A percentile compares a stretch with the other conserved stretches of the same genome.
Evolutionary conservation across 805 yeast genomes (phyloP).

Genomic region (Hagleromyces aurorensis): DNA sequence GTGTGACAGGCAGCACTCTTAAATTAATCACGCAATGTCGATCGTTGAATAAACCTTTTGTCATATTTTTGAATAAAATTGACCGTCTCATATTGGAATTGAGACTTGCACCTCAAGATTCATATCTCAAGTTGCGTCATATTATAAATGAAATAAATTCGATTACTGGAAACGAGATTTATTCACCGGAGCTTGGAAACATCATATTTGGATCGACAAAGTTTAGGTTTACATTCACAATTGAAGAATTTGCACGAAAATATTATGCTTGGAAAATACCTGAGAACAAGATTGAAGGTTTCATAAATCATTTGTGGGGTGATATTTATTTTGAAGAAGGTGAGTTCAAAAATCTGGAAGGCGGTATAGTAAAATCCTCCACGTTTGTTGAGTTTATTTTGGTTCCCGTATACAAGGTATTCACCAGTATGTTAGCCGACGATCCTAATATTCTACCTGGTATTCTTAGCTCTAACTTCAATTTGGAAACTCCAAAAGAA

Average conservation of each 20-base stretch:
- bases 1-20: conserved; percentile 54
- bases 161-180: conserved; percentile 35
- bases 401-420: conserved; percentile 73
- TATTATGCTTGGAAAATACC: conserved; percentile 37
- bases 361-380: conserved; percentile 25
- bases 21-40: conserved; percentile 46
- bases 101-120: conserved; percentile 63
- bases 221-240: conserved; percentile 55
- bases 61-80: conserved; percentile 73
- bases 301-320: conserved; percentile 70
- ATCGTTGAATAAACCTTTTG: conserved; percentile 47
- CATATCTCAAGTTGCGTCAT: conserved; percentile 58
- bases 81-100: conserved; percentile 82
- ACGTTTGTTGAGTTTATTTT: conserved; percentile 61
- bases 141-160: conserved; percentile 58
- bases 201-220: conserved; percentile 68
- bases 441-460: conserved; percentile 37
- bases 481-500: conserved; percentile 35
- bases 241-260: conserved; percentile 52
- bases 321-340: conserved; percentile 44
- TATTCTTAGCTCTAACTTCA: conserved; percentile 43
- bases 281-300: conserved; percentile 30
- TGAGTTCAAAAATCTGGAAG: conserved; percentile 31
- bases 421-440: conserved; percentile 50
- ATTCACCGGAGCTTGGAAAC: conserved; percentile 57